Evolutionary conservation across 169 alveolate genomes (phyloP), one percentile per base, ranked within the genome.

Genomic region (Cryptosporidium xiaoi): DNA sequence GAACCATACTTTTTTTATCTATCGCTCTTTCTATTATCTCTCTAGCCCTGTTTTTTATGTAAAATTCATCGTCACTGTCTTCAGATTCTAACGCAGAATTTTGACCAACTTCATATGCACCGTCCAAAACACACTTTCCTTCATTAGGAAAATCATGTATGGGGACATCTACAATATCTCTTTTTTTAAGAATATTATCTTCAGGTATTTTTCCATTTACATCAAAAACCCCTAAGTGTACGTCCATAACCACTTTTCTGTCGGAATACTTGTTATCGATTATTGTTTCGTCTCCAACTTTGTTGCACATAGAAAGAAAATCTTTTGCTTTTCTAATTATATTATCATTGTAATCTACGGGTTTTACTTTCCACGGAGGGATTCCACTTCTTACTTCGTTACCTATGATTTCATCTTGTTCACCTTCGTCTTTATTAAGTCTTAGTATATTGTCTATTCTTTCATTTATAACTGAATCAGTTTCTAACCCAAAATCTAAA

Each of bases 341-440:
- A 16, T 20, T 27, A 24, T 50, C 46, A 15, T 77, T 46, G 10
- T 44, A 53, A 60, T 12, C 15, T 44, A 46, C 16, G 13, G 60
- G 62, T 3, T 62, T 20, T 56, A 68, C 64, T 44, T 77, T 77
- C 87, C 87, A 77, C 31, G 87, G 87, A 58, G 87, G 87, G 1
- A 77, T 13, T 18, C 24, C 31, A 55, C 16, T 53, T 15, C 51
- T 40, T 51, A 18, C 10, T 18, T 31, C 18, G 64, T n/a, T 20
- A 18, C 27, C 46, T 48, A 33, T 10, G 13, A 27, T 50, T 18
- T 13, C 7, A 4, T 27, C 44, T 13, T 62, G 66, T 56, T n/a
- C 24, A 1, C 15, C 67, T 27, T 40, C 48, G 48, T 62, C 18
- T 62, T 13, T 27, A 62, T 27, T 27, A 5, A 16, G 7, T 8